Percentiles rank a stretch among this genome's conserved stretches.
phyloP scores from a whole-genome alignment of 192 early-diverging fungal species.

The Umbelopsis sp. region DNA sequence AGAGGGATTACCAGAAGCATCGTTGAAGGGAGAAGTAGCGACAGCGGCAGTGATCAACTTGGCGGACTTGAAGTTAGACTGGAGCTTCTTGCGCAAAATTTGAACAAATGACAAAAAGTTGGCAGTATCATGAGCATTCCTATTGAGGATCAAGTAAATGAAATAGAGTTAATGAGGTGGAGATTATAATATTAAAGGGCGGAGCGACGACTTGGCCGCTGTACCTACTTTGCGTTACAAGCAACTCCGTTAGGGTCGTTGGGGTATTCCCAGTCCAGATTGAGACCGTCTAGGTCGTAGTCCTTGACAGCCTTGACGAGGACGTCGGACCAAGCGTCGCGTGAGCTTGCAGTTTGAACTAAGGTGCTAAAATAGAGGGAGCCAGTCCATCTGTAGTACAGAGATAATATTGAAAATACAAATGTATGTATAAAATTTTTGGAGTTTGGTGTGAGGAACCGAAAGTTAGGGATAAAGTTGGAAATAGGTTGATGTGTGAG shows the following conservation, averaged over 20 bases:
- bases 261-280: slow-evolving; percentile 65
- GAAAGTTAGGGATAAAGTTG: background rate
- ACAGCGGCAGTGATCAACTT: slow-evolving; percentile 44
- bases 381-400: slow-evolving; percentile 34
- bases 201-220: no score
- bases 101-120: slow-evolving; percentile 45
- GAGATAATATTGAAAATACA: no score
- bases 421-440: no score
- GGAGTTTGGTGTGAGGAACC: no score
- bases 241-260: slow-evolving; percentile 33
- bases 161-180: background rate
- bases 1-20: slow-evolving; percentile 19
- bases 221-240: slow-evolving; percentile 38
- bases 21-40: slow-evolving; percentile 35
- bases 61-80: slow-evolving; percentile 17
- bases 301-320: slow-evolving; percentile 44
- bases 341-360: slow-evolving; percentile 22
- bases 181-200: background rate
- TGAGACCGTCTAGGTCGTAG: slow-evolving; percentile 58
- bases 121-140: slow-evolving; percentile 37
- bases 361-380: slow-evolving; percentile 30
- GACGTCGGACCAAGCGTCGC: slow-evolving; percentile 36
- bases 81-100: slow-evolving; percentile 32
- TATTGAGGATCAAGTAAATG: background rate
- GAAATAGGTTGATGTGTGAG: background rate